Percentiles rank a stretch among this genome's conserved stretches.
Conservation (phyloP, 768 basidiomycete genomes). For the Calocybe gangraenosa region DNA sequence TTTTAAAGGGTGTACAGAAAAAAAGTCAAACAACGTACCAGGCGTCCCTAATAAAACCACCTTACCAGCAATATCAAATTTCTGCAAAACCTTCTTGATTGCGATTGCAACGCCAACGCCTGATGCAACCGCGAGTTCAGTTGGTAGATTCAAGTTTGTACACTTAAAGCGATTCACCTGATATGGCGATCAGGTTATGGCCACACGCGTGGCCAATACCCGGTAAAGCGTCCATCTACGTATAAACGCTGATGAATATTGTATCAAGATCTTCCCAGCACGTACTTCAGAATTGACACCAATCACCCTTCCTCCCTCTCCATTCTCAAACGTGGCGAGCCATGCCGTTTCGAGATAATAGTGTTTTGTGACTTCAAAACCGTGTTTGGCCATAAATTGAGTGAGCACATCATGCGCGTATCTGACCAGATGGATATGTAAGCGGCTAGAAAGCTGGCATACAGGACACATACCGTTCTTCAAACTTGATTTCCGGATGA, state of each 20-base stretch:
- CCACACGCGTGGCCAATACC: slow-evolving; percentile 74
- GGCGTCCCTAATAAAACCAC: slow-evolving; percentile 76
- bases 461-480: slow-evolving; percentile 51
- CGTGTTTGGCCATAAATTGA: slow-evolving; percentile 59
- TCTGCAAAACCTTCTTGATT: slow-evolving; percentile 58
- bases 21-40: slow-evolving; percentile 37
- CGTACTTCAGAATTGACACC: slow-evolving; percentile 77
- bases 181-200: slow-evolving; percentile 79
- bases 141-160: too few species aligned
- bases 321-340: slow-evolving; percentile 63
- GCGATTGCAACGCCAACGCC: slow-evolving; percentile 73
- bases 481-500: slow-evolving; percentile 64
- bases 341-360: slow-evolving; percentile 71
- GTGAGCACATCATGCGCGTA: slow-evolving; percentile 72
- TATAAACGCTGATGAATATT: not conserved
- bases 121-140: too few species aligned
- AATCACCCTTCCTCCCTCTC: slow-evolving; percentile 63
- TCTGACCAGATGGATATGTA: slow-evolving; percentile 27
- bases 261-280: not conserved
- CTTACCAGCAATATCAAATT: slow-evolving; percentile 61
- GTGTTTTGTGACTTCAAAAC: slow-evolving; percentile 59
- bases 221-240: slow-evolving; percentile 58
- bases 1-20: too few species aligned
- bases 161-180: slow-evolving; percentile 22
- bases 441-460: not conserved